Evolutionary conservation across 1,284 basidiomycete species (phyloP), one percentile per base, ranked within the genome.

Genomic region (Fomes fomentarius): DNA sequence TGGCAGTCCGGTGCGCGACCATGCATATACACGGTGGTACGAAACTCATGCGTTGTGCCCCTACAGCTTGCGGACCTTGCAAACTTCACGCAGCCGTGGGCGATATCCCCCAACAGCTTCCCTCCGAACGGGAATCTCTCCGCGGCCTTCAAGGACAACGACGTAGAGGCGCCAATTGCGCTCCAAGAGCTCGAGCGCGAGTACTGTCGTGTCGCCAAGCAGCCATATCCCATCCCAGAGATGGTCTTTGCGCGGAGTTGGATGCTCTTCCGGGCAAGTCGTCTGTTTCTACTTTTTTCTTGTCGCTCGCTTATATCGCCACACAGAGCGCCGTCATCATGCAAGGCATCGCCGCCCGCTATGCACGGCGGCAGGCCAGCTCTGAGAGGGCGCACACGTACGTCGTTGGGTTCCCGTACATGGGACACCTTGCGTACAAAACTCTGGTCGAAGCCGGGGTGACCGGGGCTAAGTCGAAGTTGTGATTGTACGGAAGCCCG

Each of bases 341-440:
- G 0, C 96, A 98, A 73, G 96, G 96, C 3, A 96, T 98, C 56
- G 93, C 95, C 1, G 96, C 96, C 4, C 83, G 96, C 14, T 61
- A 64, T 38, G 64, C 64, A 15, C 58, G 57, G 12, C 57, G 62
- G 15, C 64, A 64, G 49, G 58, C 56, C 10, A 58, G 61, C 47
- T 62, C 60, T 11, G 60, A 60, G 61, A 51, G 46, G 38, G 58
- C 58, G 34, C 37, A 53, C 30, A 39, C 57, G 33, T 60, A 62
- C 12, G 61, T 57, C 33, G 31, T 57, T 11, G 57, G 52, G 5
- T 62, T 62, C 51, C 60, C 60, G 46, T 50, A 53, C 10, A 60
- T 62, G 55, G 60, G 60, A 8, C 50, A 60, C 26, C 44, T 59
- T 4, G 60, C 60, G 12, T 52, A 57, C 34, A 57, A 47, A 45